Base-by-base conservation (phyloP, 78 protist genomes). In the Planoprotostelium fungivorum region DNA sequence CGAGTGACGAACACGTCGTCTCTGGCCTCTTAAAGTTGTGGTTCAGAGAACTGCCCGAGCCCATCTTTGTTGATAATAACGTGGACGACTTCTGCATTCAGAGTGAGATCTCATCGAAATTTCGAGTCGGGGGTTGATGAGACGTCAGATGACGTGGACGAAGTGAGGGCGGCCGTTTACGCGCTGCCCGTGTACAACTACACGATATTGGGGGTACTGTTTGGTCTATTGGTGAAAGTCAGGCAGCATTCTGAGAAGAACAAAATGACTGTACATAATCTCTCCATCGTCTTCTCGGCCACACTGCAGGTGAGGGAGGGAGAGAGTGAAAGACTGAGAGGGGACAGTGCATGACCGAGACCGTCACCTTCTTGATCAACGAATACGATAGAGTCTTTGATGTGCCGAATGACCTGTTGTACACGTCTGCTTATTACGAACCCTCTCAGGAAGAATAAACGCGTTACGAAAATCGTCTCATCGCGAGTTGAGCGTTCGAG, bases 11-110 rank as follows among this genome's bases (percentile, higher is more conserved):
- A 5, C 94, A 92, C 85, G 91, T 92, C 9, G 39, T 92, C 34
- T 91, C 94, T 1, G 91, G 94, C 63, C 84, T 92, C 10, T 35
- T 92, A 10, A 92, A 92, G 63, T 36, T 92, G 9, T 92, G 91
- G 91, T 63, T 92, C 9, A 85, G 94, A 37, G 94, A 92, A 38
- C 84, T 92, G 37, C 38, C 89, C 29, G 89, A 89, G 25, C 94
- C 94, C 31, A 37, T 92, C 29, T 51, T 51, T 51, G 73, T 5
- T 25, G 73, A 16, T 51, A 25, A 5, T 51, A 51, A 5, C 5
- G 16, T 51, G 31, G 73, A 51, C 16, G 73, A 51, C 16, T 16
- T 51, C 5, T 51, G 31, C 16, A 51, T 16, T 16, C 16, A 5
- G 16, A 16, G 73, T 51, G 16, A 25, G 16, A 25, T 25, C 5